Evolutionary conservation across 768 basidiomycete genomes (phyloP), one percentile per base, ranked within the genome.

Genomic region (Trametopsis cervina): DNA sequence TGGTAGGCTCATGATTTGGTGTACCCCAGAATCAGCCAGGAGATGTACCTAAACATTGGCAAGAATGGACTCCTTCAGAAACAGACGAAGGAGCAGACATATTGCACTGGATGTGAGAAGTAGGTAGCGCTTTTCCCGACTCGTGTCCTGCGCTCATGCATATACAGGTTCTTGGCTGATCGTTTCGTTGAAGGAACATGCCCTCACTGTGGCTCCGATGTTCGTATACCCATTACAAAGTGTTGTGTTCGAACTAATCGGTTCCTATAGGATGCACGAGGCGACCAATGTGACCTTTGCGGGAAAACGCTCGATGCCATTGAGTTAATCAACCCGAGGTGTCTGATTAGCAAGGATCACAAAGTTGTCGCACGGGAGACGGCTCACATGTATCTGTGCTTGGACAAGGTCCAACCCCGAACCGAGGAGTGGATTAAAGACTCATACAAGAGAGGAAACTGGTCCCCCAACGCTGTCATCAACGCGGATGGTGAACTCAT

Each of bases 151-250:
- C 40, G 41, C 51, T 49, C 40, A 53, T 53, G 27, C 26, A 15
- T 4, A 47, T 43, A 4, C 51, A 90, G 89, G 57, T 99, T 96
- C 70, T 69, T 99, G 27, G 96, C 96, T 17, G 96, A 99, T 68
- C 85, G 96, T 46, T 98, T 87, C 66, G 94, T 98, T 0, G 95
- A 98, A 66, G 96, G 96, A n/a, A 90, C 80, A 26, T 99, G 96
- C 62, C 96, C 96, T 0, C 77, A 96, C 66, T 98, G 96, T 61
- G 78, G 76, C 41, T 92, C 83, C 54, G 85, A 92, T 50, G 88
- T 88, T 51, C 55, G 76, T 59, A 11, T 12, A 20, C 24, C n/a
- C n/a, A n/a, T n/a, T n/a, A n/a, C n/a, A n/a, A n/a, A n/a, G n/a
- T n/a, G n/a, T n/a, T n/a, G n/a, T n/a, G n/a, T n/a, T n/a, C n/a